These are phyloP conservation scores for Gossypium davidsonii DNA, from an alignment of 441 rosid species.

Conservation along the genomic window DNA sequence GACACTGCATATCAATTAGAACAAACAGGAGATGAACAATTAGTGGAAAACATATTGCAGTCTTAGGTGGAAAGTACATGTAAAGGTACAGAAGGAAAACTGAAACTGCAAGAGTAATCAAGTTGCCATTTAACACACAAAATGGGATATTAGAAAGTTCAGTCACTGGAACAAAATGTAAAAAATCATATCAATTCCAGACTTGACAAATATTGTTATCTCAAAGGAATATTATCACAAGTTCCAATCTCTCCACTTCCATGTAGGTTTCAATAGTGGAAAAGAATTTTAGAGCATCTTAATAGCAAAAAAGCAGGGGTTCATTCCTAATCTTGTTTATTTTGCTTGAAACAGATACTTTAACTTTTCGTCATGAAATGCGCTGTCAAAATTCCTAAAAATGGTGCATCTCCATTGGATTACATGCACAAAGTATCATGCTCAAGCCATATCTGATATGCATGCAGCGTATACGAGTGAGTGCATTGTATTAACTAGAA, in stretches of 20 bases:
- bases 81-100: background rate
- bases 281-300: background rate
- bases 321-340: conserved; percentile 1
- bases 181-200: background rate
- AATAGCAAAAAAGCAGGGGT: background rate
- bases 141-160: background rate
- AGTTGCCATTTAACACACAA: background rate
- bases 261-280: background rate
- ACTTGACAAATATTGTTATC: conserved; percentile 5
- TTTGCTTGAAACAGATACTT: conserved; percentile 1
- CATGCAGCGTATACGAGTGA: background rate
- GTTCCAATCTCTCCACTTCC: background rate
- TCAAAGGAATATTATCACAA: background rate
- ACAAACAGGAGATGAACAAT: background rate
- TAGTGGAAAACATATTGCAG: background rate
- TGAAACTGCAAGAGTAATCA: background rate
- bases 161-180: background rate
- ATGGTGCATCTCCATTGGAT: background rate
- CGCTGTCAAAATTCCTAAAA: background rate
- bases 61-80: background rate
- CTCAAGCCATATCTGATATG: background rate
- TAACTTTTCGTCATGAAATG: background rate
- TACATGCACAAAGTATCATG: background rate
- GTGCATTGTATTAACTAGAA: background rate
- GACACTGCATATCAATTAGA: conserved; percentile 45